Base-by-base conservation (phyloP, 495 filamentous ascomycete genomes). In the Daldinia caldariorum region DNA sequence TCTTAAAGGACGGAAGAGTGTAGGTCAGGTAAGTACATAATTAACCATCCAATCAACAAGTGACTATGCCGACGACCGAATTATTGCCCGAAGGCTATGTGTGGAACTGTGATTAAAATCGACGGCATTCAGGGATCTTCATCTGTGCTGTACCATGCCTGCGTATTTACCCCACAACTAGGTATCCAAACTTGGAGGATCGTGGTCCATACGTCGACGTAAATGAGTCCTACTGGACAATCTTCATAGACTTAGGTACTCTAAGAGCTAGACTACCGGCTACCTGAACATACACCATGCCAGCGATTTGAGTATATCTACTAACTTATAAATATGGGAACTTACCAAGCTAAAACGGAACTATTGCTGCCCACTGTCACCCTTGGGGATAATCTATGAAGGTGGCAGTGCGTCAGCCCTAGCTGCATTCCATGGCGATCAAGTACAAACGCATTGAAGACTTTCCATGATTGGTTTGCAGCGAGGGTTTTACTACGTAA, bases 381-480 rank as follows among this genome's bases (percentile, higher is more conserved):
- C 43, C 43, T 47, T 47, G 43, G 3, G 18, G 22, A 8, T 22
- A 22, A 47, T 47, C 18, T 47, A 3, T 47, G 20, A 47, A 12
- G 8, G 43, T 47, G 43, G 43, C 43, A 47, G 43, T 47, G 43
- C 43, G 43, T 47, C 43, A 47, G 18, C 43, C 43, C 18, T 10
- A 16, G 16, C 7, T 16, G 18, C 3, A 20, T 13, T 47, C 18
- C 22, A 22, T 47, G 43, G 43, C 6, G 43, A 47, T 47, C 22
- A 13, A 45, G 22, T 47, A 47, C 43, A 16, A 47, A 16, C 18
- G 22, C 3, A 45, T 4, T 16, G 41, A 45, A 2, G 41, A 18
- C 6, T 16, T 0, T 6, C 16, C 1, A 20, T n/a, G 6, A 45
- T 45, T 45, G 7, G 12, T 47, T 9, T 0, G 20, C 22, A 47